A percentile compares a stretch with the other conserved stretches of the same genome.
Conservation (phyloP, 129 eudicot species). For the Flaveria bidentis region DNA sequence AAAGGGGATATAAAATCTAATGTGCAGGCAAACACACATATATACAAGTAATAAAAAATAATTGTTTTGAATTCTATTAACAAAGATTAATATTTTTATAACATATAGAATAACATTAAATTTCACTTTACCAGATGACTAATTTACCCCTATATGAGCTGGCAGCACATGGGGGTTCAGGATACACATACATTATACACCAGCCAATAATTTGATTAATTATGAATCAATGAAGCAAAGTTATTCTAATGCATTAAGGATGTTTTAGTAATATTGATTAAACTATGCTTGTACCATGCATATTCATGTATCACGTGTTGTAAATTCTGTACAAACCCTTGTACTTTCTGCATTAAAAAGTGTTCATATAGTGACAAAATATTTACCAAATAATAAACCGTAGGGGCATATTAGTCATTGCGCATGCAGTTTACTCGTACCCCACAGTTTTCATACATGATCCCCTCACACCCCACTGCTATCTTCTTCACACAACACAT, state of each 20-base stretch:
- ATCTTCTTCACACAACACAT: constrained; percentile 23
- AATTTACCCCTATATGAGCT: constrained; percentile 33
- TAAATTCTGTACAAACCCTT: constrained; percentile 11
- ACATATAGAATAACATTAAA: background rate
- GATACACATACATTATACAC: constrained; percentile 21
- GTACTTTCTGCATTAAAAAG: constrained; percentile 22
- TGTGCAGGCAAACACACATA: too few species aligned
- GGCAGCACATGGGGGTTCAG: constrained; percentile 49
- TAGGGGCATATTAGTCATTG: constrained; percentile 24
- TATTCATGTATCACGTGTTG: constrained; percentile 8
- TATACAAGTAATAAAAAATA: background rate
- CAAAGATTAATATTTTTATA: background rate
- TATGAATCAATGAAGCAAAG: constrained; percentile 26
- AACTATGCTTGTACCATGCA: constrained; percentile 18
- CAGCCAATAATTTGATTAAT: constrained; percentile 38
- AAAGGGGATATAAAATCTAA: background rate
- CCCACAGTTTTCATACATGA: constrained; percentile 38
- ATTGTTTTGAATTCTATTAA: background rate
- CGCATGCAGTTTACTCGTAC: background rate
- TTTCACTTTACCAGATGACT: constrained; percentile 8
- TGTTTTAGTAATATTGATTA: constrained; percentile 10
- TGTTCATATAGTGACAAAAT: constrained; percentile 11
- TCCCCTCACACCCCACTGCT: constrained; percentile 30
- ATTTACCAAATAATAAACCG: background rate
- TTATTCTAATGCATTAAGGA: constrained; percentile 1